Percentiles rank a stretch among this genome's conserved stretches.
These are phyloP conservation scores for Grosmannia clavigera DNA, from an alignment of 2,329 filamentous ascomycete species.

Conservation along the genomic window DNA sequence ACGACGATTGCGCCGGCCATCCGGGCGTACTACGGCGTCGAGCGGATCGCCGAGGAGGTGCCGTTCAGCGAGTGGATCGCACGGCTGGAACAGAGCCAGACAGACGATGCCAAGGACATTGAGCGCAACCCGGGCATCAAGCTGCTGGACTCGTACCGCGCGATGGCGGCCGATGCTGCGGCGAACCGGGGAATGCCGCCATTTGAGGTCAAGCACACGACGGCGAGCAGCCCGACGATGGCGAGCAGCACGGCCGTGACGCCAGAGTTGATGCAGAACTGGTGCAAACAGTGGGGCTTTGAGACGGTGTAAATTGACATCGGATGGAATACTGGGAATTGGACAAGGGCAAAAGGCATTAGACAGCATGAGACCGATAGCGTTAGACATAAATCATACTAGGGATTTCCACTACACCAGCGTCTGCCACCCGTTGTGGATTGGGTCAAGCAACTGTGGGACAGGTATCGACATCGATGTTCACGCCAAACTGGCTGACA, in stretches of 20 bases:
- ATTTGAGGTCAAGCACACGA: conserved; percentile 28
- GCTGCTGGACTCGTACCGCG: conserved; percentile 36
- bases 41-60: conserved; percentile 26
- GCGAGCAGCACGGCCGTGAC: conserved; percentile 27
- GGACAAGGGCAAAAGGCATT: too few relatives aligned
- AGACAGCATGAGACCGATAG: too few relatives aligned
- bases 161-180: conserved; percentile 12
- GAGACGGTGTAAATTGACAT: neutral
- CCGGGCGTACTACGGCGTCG: conserved; percentile 25
- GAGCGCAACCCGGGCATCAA: conserved; percentile 36
- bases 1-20: conserved; percentile 25
- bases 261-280: conserved; percentile 31
- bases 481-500: neutral
- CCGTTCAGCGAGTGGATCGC: conserved; percentile 32
- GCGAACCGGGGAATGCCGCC: conserved; percentile 16
- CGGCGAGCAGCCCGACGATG: conserved; percentile 28
- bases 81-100: conserved; percentile 27
- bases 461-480: neutral
- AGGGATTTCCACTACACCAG: too few relatives aligned
- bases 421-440: too few relatives aligned
- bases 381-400: too few relatives aligned
- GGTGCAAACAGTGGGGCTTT: conserved; percentile 34
- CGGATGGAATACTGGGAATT: too few relatives aligned
- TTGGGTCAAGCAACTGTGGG: neutral
- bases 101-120: conserved; percentile 14